A percentile compares a stretch with the other conserved stretches of the same genome.
phyloP scores from a whole-genome alignment of 2,329 filamentous ascomycete species.

The Zasmidium citrigriseum region DNA sequence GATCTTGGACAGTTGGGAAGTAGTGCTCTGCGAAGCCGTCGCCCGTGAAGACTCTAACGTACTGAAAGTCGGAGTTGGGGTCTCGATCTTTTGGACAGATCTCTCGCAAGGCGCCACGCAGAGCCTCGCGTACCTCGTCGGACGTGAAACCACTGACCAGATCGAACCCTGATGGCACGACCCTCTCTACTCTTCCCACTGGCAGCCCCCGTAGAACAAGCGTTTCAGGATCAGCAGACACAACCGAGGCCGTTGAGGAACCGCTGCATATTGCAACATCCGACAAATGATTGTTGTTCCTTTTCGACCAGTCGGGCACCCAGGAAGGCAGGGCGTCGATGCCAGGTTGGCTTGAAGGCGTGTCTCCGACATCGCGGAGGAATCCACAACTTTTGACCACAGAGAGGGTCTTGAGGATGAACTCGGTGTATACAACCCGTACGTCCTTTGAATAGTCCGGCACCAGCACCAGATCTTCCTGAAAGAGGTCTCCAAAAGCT shows the following conservation, averaged over 20 bases:
- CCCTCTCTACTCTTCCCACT: background rate
- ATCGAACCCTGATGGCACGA: background rate
- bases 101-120: background rate
- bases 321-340: background rate
- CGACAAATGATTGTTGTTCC: background rate
- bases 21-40: background rate
- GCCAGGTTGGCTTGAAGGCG: background rate
- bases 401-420: background rate
- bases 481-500: background rate
- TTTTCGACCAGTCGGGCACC: background rate
- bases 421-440: background rate
- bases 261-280: background rate
- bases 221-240: background rate
- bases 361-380: background rate
- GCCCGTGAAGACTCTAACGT: background rate
- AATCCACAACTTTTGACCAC: background rate
- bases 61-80: background rate
- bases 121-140: background rate
- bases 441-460: background rate
- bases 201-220: background rate
- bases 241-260: background rate
- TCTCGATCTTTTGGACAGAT: background rate
- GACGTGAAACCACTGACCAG: background rate
- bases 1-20: background rate
- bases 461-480: background rate